Evolutionary conservation across 352 stramenopile genomes (phyloP).

Genomic region (Phytophthora cajani): DNA sequence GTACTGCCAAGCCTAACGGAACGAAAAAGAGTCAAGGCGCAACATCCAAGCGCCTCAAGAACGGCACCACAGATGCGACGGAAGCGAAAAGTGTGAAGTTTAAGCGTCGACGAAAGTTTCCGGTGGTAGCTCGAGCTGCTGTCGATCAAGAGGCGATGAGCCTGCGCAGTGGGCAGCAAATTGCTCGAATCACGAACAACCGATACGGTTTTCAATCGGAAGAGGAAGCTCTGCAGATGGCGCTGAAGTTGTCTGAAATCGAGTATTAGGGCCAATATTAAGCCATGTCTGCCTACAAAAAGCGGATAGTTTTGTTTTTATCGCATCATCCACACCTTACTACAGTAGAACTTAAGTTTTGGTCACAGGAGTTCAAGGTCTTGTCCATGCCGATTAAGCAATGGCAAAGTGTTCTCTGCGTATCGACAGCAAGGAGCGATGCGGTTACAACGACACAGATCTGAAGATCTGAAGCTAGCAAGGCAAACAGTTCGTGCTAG

Average conservation of each 20-base stretch:
- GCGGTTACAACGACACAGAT: no score
- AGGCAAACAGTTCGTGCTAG: no score
- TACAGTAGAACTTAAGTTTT: no score
- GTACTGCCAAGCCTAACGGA: neutral
- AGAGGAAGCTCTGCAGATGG: conserved; percentile 33
- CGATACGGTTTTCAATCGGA: conserved; percentile 17
- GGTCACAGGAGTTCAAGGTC: no score
- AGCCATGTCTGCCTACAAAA: neutral
- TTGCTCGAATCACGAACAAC: neutral
- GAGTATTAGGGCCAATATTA: conserved; percentile 24
- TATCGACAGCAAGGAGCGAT: no score
- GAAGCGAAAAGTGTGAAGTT: neutral
- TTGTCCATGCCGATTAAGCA: no score
- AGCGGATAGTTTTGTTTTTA: neutral
- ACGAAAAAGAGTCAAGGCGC: neutral
- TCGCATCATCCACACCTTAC: no score
- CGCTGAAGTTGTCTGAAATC: conserved; percentile 34
- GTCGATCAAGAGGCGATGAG: conserved; percentile 1
- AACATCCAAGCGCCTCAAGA: neutral
- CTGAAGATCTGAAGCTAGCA: no score
- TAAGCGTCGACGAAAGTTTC: neutral
- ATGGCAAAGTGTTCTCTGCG: no score
- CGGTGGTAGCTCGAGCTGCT: neutral
- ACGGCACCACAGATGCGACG: neutral
- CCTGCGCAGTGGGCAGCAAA: conserved; percentile 10